Evolutionary conservation across 2,329 filamentous ascomycete species (phyloP).

Genomic region (Westerdykella aurantiaca): DNA sequence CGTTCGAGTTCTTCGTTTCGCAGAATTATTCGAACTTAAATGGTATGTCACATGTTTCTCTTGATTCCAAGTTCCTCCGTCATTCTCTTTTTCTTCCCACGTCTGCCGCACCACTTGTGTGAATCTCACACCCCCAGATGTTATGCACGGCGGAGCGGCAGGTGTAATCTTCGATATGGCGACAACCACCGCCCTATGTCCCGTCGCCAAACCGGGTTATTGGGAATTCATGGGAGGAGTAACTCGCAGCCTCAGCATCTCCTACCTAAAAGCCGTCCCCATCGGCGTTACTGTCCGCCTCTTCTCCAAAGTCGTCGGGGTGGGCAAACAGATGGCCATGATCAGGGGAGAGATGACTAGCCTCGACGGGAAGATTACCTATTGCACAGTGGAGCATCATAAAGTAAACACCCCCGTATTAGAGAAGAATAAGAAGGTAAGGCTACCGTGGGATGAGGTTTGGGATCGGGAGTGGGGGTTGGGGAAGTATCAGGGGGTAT

Average conservation of each 20-base stretch:
- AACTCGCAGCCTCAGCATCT: conserved; percentile 47
- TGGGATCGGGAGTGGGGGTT: conserved; percentile 30
- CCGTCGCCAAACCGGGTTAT: conserved; percentile 44
- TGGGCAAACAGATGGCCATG: conserved; percentile 49
- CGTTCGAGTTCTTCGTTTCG: conserved; percentile 31
- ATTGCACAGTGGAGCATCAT: conserved; percentile 50
- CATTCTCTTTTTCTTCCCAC: background rate
- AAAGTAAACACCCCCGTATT: conserved; percentile 45
- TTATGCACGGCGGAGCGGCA: conserved; percentile 39
- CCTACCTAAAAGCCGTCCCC: conserved; percentile 47
- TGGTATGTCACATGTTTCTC: conserved; percentile 14
- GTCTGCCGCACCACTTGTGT: background rate
- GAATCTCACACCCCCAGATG: conserved; percentile 22
- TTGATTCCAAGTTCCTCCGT: background rate
- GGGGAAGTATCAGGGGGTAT: conserved; percentile 7
- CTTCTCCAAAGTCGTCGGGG: conserved; percentile 40
- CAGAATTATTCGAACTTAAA: conserved; percentile 38
- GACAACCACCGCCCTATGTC: conserved; percentile 47
- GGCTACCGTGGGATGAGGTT: conserved; percentile 43
- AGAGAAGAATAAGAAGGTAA: conserved; percentile 36
- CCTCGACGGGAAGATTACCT: conserved; percentile 44
- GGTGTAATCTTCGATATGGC: conserved; percentile 40
- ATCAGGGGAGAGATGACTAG: conserved; percentile 48
- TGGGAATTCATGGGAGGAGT: conserved; percentile 52
- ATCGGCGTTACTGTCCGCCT: conserved; percentile 43